Base-by-base conservation (phyloP, 148 eudicot species). In the Selenicereus undatus region DNA sequence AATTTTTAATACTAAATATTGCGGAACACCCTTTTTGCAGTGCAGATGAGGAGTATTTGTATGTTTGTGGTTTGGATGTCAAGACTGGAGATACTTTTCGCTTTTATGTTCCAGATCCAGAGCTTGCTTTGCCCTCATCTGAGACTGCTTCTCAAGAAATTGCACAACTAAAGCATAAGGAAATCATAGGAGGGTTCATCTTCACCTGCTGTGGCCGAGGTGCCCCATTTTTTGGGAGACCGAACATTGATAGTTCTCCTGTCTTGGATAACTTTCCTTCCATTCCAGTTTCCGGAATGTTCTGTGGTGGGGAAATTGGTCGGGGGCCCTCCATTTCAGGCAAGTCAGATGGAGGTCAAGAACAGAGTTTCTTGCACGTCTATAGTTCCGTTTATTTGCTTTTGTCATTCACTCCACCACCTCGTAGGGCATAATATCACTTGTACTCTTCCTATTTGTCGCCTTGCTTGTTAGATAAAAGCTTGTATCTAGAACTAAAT, bases 171-270 rank as follows among this genome's bases (percentile, higher is more conserved):
- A 88, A 83, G 74, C 82, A 86, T 35, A 85, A 84, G 77, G 81
- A 86, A 78, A 88, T 89, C 29, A 86, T 94, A 68, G 99, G 99
- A 73, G 92, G 94, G 22, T 85, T 97, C 43, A 84, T 97, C 48
- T 97, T 97, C 69, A 20, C 94, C 75, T 97, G 95, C 74, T 89
- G 92, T 89, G 97, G 97, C 18, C 95, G 99, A 0, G 99, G 92
- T 30, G 85, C 87, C 17, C 18, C 80, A 0, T 94, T 94, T 80
- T 96, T 96, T 39, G 90, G 82, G 17, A 50, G 54, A 24, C 73
- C 78, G n/a, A 87, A 89, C 78, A 82, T 90, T 27, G 98, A 92
- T 78, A 92, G 93, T 89, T 69, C 88, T 54, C 98, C 98, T 0
- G 83, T 97, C 42, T 52, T 88, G 86, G 91, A 90, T 65, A 92